Conservation (phyloP, 768 basidiomycete species). For the Leucosporidium scottii region DNA sequence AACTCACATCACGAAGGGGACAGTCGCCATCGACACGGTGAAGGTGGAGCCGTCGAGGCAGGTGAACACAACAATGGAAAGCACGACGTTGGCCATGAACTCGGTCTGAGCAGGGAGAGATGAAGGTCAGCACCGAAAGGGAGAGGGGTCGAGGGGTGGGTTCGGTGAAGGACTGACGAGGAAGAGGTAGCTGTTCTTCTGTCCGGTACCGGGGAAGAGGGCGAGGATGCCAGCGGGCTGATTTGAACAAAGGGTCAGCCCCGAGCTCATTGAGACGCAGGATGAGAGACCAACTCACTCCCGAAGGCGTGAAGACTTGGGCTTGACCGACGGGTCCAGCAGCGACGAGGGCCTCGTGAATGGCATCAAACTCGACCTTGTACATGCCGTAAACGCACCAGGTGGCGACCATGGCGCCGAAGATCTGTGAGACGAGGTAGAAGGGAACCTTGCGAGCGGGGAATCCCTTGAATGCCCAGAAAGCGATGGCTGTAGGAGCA, state of each 20-base stretch:
- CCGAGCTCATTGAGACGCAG: not conserved
- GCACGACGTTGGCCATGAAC: slow-evolving; percentile 32
- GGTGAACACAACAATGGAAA: slow-evolving; percentile 34
- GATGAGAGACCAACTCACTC: slow-evolving; percentile 6
- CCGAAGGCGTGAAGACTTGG: slow-evolving; percentile 5
- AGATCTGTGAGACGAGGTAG: slow-evolving; percentile 60
- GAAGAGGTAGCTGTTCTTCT: slow-evolving; percentile 15
- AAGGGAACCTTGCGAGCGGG: slow-evolving; percentile 77
- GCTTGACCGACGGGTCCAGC: not conserved
- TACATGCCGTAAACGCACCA: slow-evolving; percentile 59
- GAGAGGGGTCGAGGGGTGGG: not conserved
- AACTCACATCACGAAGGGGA: slow-evolving; percentile 28
- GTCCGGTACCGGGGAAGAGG: slow-evolving; percentile 14
- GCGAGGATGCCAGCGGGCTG: slow-evolving; percentile 25
- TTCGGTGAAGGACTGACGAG: not conserved
- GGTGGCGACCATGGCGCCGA: slow-evolving; percentile 60
- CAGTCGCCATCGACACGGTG: slow-evolving; percentile 27
- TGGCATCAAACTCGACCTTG: slow-evolving; percentile 47
- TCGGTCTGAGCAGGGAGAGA: slow-evolving; percentile 5
- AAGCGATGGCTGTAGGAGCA: slow-evolving; percentile 46
- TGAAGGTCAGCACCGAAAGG: too few species aligned
- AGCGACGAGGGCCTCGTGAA: slow-evolving; percentile 11
- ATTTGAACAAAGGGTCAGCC: not conserved
- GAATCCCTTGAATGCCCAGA: slow-evolving; percentile 64
- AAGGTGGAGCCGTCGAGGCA: slow-evolving; percentile 27